These are phyloP conservation scores for Microstroma glucosiphilum DNA, from an alignment of 1,284 basidiomycete species.

Conservation along the genomic window DNA sequence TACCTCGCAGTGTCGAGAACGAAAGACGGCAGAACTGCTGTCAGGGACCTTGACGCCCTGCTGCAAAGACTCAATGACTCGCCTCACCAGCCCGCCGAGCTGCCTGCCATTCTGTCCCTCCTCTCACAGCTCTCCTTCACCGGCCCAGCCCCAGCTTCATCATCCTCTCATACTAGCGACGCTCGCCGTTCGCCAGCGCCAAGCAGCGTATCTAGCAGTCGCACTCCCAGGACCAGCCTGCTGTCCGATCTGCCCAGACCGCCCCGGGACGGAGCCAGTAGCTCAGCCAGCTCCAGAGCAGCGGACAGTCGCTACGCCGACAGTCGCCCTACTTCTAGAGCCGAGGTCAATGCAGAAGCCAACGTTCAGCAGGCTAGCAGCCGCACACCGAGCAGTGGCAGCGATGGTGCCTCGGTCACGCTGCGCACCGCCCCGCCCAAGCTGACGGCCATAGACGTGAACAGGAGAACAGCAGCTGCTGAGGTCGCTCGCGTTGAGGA, in stretches of 20 bases:
- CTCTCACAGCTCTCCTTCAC: slow-evolving; percentile 24
- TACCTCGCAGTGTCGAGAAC: neutral
- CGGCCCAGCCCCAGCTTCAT: slow-evolving; percentile 12
- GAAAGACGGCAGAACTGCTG: neutral
- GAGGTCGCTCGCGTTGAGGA: slow-evolving; percentile 10
- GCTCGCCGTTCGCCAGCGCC: slow-evolving; percentile 16
- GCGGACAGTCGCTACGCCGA: neutral
- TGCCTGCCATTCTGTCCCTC: slow-evolving; percentile 21
- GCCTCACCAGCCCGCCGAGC: neutral
- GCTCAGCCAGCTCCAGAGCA: neutral
- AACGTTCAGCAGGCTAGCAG: neutral
- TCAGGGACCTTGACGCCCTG: neutral
- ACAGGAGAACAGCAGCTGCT: slow-evolving; percentile 7
- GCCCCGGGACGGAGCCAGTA: slow-evolving; percentile 6
- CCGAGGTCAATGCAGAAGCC: neutral
- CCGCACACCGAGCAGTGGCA: neutral
- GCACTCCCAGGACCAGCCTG: slow-evolving; percentile 15
- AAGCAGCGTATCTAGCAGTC: slow-evolving; percentile 14
- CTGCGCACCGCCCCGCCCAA: neutral
- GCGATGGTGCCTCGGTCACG: neutral
- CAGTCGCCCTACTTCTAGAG: neutral
- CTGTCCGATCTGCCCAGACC: slow-evolving; percentile 11
- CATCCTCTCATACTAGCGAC: slow-evolving; percentile 18
- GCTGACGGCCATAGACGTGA: neutral
- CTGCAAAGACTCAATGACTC: neutral